Base-by-base conservation (phyloP, 148 eudicot genomes). In the Silene latifolia region DNA sequence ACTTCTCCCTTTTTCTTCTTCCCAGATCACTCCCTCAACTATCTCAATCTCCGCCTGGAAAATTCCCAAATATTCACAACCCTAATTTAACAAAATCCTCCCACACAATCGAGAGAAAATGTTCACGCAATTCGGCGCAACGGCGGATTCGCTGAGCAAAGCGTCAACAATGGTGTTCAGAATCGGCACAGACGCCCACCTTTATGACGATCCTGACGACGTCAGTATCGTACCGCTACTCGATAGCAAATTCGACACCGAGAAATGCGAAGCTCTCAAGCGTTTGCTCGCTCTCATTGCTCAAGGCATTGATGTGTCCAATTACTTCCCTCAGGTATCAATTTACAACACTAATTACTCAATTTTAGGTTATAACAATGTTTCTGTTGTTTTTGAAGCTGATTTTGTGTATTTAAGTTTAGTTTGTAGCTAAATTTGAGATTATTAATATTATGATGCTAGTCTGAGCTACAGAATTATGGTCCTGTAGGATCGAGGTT, bases 171-270 rank as follows among this genome's bases (percentile, higher is more conserved):
- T 92, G 91, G 86, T 96, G 86, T 96, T 92, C 15, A 86, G 99
- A 75, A 92, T 96, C 85, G 99, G 99, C 19, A 96, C 94, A 64
- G 99, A 96, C 79, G 99, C 99, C 11, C 97, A 96, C 73, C 94
- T 96, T 65, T 96, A 96, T 85, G 98, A 96, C 82, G 99, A 96
- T 80, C 99, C 98, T 0, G 99, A 96, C 14, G 99, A 96, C 75
- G 97, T 87, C 84, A 91, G 81, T 77, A 88, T 96, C 64, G 84
- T 83, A 9, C 88, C 98, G 3, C 88, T 96, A 1, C 89, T 96
- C 48, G 99, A 90, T 74, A 92, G 98, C 88, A 88, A 87, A 79
- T 96, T 85, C 80, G 98, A 96, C 66, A 82, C 94, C 69, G 98
- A 96, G 69, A 96, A 89, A 59, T 86, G 91, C 82, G 98, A 96